phyloP scores from a whole-genome alignment of 768 basidiomycete species.

The Rhodotorula sphaerocarpa region DNA sequence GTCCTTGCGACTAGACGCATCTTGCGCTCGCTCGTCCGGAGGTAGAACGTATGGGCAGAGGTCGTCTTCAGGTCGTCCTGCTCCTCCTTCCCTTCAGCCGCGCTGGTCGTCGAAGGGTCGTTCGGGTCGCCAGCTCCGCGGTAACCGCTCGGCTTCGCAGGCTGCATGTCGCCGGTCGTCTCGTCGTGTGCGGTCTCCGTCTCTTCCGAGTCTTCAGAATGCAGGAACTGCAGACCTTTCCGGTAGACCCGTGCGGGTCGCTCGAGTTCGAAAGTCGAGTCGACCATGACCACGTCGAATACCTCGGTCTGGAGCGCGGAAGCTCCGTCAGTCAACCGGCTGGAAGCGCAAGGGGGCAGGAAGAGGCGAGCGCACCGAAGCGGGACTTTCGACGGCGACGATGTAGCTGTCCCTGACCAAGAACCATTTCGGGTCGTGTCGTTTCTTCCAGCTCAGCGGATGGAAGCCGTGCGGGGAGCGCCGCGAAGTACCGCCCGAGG shows the following conservation, averaged over 20 bases:
- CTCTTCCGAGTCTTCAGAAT: slow-evolving; percentile 12
- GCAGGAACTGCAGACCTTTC: slow-evolving; percentile 68
- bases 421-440: slow-evolving; percentile 72
- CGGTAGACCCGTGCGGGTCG: slow-evolving; percentile 84
- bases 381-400: slow-evolving; percentile 75
- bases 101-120: slow-evolving; percentile 41
- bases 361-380: slow-evolving; percentile 54
- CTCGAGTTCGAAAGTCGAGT: slow-evolving; percentile 77
- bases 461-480: slow-evolving; percentile 49
- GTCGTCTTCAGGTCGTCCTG: slow-evolving; percentile 55
- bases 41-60: slow-evolving; percentile 88
- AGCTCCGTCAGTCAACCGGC: neutral
- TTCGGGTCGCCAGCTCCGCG: slow-evolving; percentile 63
- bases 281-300: slow-evolving; percentile 89
- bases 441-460: slow-evolving; percentile 44
- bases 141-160: slow-evolving; percentile 12
- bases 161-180: too few species aligned
- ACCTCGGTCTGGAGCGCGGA: slow-evolving; percentile 56
- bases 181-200: slow-evolving; percentile 8
- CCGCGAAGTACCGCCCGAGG: slow-evolving; percentile 57
- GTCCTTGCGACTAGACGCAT: slow-evolving; percentile 79
- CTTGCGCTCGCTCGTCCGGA: slow-evolving; percentile 80
- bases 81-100: slow-evolving; percentile 38
- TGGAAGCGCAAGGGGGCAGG: too few species aligned
- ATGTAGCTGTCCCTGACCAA: slow-evolving; percentile 85